phyloP scores from a whole-genome alignment of 176 grass and related monocot genomes.

The Elaeis guineensis region DNA sequence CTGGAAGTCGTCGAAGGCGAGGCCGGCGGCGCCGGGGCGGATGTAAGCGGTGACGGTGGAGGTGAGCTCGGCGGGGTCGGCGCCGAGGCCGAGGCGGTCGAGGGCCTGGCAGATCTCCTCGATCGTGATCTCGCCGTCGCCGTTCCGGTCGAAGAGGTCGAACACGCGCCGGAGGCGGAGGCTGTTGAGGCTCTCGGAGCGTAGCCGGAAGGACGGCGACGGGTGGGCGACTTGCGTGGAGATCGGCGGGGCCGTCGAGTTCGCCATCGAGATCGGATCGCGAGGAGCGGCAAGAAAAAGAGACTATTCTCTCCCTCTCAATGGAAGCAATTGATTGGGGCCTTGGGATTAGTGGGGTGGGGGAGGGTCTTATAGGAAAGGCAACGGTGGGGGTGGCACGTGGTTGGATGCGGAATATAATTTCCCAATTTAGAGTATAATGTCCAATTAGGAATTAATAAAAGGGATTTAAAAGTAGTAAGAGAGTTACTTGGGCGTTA shows the following conservation, averaged over 20 bases:
- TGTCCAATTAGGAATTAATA: too few relatives aligned
- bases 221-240: neutral
- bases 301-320: too few relatives aligned
- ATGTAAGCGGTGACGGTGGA: constrained; percentile 13
- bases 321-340: too few relatives aligned
- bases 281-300: too few relatives aligned
- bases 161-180: constrained; percentile 27
- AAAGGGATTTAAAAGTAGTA: too few relatives aligned
- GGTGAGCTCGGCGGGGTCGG: constrained; percentile 1
- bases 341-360: too few relatives aligned
- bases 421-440: too few relatives aligned
- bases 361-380: too few relatives aligned
- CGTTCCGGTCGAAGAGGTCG: constrained; percentile 23
- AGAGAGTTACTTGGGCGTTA: too few relatives aligned
- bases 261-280: too few relatives aligned
- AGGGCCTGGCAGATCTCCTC: constrained; percentile 5
- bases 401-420: too few relatives aligned
- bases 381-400: too few relatives aligned
- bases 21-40: constrained; percentile 10
- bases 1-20: constrained; percentile 28
- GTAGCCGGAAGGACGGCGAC: constrained; percentile 24
- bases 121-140: constrained; percentile 20
- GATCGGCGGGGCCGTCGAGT: neutral
- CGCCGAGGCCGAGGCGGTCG: constrained; percentile 11
- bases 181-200: constrained; percentile 22